A percentile compares a stretch with the other conserved stretches of the same genome.
phyloP scores from a whole-genome alignment of 345 rosid species.

The Populus nigra region DNA sequence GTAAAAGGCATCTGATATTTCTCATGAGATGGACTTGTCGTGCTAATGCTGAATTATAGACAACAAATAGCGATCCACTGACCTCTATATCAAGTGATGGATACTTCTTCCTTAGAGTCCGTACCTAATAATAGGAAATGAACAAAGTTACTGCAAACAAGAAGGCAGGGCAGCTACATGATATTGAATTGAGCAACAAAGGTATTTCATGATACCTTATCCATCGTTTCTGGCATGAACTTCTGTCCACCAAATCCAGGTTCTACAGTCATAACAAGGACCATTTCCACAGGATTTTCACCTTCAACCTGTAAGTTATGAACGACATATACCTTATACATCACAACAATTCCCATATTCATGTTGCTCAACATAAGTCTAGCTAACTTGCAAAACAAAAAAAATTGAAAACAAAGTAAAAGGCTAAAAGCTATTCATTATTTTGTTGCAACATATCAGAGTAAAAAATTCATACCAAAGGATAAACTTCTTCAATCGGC shows the following conservation, averaged over 20 bases:
- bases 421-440: background rate
- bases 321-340: background rate
- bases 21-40: background rate
- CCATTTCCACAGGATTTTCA: slow-evolving; percentile 79
- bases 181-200: background rate
- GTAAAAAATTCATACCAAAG: slow-evolving; percentile 50
- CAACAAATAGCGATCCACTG: slow-evolving; percentile 6
- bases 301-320: slow-evolving; percentile 53
- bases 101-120: slow-evolving; percentile 56
- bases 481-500: slow-evolving; percentile 77
- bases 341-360: background rate
- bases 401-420: background rate
- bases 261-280: slow-evolving; percentile 93
- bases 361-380: background rate
- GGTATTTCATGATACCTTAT: slow-evolving; percentile 47
- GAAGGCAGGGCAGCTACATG: background rate
- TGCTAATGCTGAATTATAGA: background rate
- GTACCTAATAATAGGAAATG: slow-evolving; percentile 41
- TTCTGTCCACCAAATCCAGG: slow-evolving; percentile 94
- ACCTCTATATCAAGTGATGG: slow-evolving; percentile 89
- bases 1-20: background rate
- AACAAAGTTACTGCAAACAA: background rate
- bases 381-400: background rate
- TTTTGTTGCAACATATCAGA: background rate
- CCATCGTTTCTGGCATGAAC: slow-evolving; percentile 87